Conservation (phyloP, 148 eudicot genomes). For the Diospyros kaki region DNA sequence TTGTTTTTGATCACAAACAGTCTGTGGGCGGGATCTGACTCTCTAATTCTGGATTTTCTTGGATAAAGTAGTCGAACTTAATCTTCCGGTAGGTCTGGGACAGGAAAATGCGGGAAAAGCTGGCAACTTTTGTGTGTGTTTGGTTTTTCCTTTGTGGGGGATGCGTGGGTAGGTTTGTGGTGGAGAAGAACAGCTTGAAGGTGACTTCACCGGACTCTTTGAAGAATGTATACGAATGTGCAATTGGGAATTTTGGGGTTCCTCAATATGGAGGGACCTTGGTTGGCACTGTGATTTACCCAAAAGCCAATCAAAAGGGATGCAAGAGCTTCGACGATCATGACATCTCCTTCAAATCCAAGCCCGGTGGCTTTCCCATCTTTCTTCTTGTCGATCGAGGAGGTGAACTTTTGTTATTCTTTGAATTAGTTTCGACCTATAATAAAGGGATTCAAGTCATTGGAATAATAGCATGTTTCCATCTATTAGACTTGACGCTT, state of each 20-base stretch:
- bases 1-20: not conserved
- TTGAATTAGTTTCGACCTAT: not conserved
- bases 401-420: conserved; percentile 31
- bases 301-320: conserved; percentile 66
- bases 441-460: too few species aligned
- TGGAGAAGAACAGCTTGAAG: conserved; percentile 84
- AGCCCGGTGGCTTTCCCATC: conserved; percentile 78
- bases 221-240: conserved; percentile 76
- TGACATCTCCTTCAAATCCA: conserved; percentile 49
- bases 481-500: too few species aligned
- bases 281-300: conserved; percentile 69
- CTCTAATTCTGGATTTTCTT: not conserved
- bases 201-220: conserved; percentile 68
- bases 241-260: conserved; percentile 91
- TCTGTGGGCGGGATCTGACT: not conserved
- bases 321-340: conserved; percentile 52
- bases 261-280: conserved; percentile 94
- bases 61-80: not conserved
- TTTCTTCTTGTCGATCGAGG: conserved; percentile 88
- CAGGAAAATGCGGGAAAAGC: conserved; percentile 33
- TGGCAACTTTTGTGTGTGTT: conserved; percentile 25
- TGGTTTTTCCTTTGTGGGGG: conserved; percentile 25
- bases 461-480: too few species aligned
- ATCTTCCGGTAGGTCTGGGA: not conserved
- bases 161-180: conserved; percentile 79